A percentile compares a stretch with the other conserved stretches of the same genome.
These are phyloP conservation scores for Spathaspora arborariae DNA, from an alignment of 805 yeast genomes.

Conservation along the genomic window DNA sequence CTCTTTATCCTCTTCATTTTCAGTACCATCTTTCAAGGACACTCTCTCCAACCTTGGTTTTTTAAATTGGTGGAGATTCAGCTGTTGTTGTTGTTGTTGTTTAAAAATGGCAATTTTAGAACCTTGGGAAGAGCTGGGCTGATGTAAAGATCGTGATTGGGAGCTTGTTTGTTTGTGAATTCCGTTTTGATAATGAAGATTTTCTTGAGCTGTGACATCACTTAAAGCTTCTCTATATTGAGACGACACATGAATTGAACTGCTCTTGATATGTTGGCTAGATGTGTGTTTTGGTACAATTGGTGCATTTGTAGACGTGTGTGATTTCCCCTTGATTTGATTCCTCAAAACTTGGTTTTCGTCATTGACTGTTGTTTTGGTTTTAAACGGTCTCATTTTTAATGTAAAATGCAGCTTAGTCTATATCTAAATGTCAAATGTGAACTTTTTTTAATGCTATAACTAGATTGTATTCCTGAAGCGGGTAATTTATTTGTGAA, in stretches of 20 bases:
- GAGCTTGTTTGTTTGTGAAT: constrained; percentile 4
- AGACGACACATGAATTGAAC: background rate
- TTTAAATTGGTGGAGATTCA: constrained; percentile 15
- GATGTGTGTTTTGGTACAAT: background rate
- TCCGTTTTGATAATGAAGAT: constrained; percentile 6
- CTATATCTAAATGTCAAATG: background rate
- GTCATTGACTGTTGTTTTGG: constrained; percentile 12
- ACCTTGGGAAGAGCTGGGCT: constrained; percentile 2
- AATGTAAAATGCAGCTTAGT: background rate
- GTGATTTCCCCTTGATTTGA: constrained; percentile 3
- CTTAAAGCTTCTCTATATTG: constrained; percentile 24
- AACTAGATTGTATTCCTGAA: background rate
- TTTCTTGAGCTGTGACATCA: constrained; percentile 23
- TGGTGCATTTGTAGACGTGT: constrained; percentile 1
- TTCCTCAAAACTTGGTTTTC: constrained; percentile 12
- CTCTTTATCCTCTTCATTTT: constrained; percentile 12
- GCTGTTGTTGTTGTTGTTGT: constrained; percentile 14
- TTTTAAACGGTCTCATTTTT: constrained; percentile 12
- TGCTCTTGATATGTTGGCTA: background rate
- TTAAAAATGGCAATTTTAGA: constrained; percentile 16
- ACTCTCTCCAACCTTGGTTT: constrained; percentile 18
- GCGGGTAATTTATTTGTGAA: background rate
- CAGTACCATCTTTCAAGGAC: constrained; percentile 14
- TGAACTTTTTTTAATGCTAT: background rate
- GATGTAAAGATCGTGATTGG: constrained; percentile 8